Conservation (phyloP, 23 red algal species). For the Gracilaria gracilis region DNA sequence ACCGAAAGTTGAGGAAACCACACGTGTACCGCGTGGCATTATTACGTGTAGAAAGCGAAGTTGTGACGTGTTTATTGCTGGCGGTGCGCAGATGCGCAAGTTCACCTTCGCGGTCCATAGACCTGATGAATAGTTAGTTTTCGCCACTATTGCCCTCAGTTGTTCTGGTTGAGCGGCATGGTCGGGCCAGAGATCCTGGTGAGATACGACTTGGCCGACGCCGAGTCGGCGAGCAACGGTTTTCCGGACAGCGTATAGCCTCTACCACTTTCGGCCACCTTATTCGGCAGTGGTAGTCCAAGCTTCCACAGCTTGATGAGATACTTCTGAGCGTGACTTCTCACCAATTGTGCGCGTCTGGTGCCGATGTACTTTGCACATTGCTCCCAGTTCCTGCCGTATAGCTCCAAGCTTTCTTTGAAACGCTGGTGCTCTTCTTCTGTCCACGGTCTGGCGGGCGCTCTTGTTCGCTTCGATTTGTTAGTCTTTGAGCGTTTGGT, state of each 20-base stretch:
- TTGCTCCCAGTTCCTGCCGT: conserved; percentile 87
- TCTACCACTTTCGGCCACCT: conserved; percentile 88
- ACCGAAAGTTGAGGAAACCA: neutral
- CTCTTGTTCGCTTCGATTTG: conserved; percentile 63
- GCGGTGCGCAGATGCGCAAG: neutral
- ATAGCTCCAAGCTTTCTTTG: conserved; percentile 80
- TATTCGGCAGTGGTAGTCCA: conserved; percentile 82
- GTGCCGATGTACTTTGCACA: conserved; percentile 89
- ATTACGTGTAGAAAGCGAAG: too few species aligned
- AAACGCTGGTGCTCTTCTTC: conserved; percentile 88
- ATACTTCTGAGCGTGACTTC: conserved; percentile 95
- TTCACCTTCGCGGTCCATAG: too few species aligned
- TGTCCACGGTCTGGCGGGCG: conserved; percentile 78
- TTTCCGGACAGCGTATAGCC: conserved; percentile 97
- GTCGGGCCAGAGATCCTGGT: conserved; percentile 51
- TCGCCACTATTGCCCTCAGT: neutral
- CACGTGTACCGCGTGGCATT: neutral
- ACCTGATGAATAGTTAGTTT: too few species aligned
- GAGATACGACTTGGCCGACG: conserved; percentile 82
- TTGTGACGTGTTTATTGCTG: too few species aligned
- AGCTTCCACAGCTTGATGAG: conserved; percentile 94
- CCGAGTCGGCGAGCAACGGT: conserved; percentile 77
- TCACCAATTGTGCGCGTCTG: conserved; percentile 72
- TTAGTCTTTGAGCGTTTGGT: neutral
- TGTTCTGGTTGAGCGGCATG: neutral